Base-by-base conservation (phyloP, 2,329 filamentous ascomycete genomes). In the Alternaria gansuensis region DNA sequence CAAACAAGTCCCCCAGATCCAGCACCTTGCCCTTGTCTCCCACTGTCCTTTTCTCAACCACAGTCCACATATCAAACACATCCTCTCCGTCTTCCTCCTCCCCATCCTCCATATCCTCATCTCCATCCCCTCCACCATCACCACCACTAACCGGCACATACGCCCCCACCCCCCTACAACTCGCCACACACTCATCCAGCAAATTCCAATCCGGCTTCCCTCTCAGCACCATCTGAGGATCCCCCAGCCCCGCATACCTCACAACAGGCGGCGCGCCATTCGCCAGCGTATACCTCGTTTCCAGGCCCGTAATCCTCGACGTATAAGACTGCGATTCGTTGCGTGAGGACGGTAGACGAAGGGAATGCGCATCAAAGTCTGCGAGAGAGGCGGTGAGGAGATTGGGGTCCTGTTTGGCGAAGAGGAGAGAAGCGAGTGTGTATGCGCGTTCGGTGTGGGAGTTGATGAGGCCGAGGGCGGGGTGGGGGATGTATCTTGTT, bases 391-490 rank as follows among this genome's bases (percentile, higher is more conserved):
- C 23, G 2, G 41, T 24, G 4, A n/a, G 10, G 0, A 14, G 7
- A 14, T 41, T 28, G 3, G 44, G 34, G 2, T 41, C 36, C 4
- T n/a, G 29, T 2, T 29, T 37, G 11, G 39, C 2, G 49, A 31
- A 29, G 37, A 63, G 10, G 0, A 10, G 14, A 2, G 9, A 2
- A 3, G 52, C 53, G 0, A 67, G 28, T 10, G 24, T 4, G 36
- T 62, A 60, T 2, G 62, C 33, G 49, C 63, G 66, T 4, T 56
- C n/a, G 2, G 66, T 71, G 41, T 75, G 69, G 6, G 36, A 59
- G 10, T 62, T 29, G 1, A 76, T 37, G 21, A 76, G 55, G 10
- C 61, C 69, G 17, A 76, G 59, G 2, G 60, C 71, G 4, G 67
- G 60, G 39, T 62, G 62, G 1, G 73, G 74, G n/a, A 75, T 33